Percentiles rank a stretch among this genome's conserved stretches.
Evolutionary conservation across 164 flowering plant genomes (phyloP).

Genomic region (Kalanchoe fedtschenkoi): DNA sequence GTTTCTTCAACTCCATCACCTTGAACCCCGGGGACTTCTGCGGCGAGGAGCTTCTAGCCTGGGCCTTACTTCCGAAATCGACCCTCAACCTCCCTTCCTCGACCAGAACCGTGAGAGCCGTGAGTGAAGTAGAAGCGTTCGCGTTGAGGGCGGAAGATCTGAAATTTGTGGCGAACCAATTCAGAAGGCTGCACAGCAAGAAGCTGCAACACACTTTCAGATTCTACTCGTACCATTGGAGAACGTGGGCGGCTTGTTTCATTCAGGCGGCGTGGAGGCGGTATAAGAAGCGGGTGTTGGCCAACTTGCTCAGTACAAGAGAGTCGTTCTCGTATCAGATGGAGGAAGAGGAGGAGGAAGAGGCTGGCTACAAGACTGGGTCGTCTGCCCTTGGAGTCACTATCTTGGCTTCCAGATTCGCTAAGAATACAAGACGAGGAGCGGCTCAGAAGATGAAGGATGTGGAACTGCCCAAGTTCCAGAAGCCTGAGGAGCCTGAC

Average conservation of each 20-base stretch:
- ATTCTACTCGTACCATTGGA: conserved; percentile 59
- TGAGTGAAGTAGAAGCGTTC: conserved; percentile 54
- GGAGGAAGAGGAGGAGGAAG: conserved; percentile 11
- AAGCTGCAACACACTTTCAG: conserved; percentile 60
- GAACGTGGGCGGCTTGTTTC: conserved; percentile 67
- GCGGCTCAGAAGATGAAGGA: conserved; percentile 32
- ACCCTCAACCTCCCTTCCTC: conserved; percentile 44
- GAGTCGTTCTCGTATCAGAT: conserved; percentile 27
- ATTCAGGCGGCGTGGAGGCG: conserved; percentile 62
- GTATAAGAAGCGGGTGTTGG: conserved; percentile 31
- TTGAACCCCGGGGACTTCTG: conserved; percentile 55
- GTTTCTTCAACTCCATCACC: conserved; percentile 55
- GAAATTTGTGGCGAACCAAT: conserved; percentile 55
- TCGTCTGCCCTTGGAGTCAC: conserved; percentile 30
- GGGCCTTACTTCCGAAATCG: conserved; percentile 57
- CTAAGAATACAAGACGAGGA: conserved; percentile 43
- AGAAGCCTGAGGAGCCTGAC: conserved; percentile 59
- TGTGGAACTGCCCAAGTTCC: conserved; percentile 35
- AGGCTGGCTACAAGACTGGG: not conserved
- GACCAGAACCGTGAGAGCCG: conserved; percentile 48
- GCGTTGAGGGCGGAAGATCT: conserved; percentile 54
- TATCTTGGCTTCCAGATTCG: conserved; percentile 47
- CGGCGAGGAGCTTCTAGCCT: conserved; percentile 58
- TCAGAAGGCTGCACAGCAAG: conserved; percentile 58
- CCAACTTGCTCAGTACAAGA: conserved; percentile 21